These are phyloP conservation scores for Marsdenia floribunda DNA, from an alignment of 257 asterid genomes.

Conservation along the genomic window DNA sequence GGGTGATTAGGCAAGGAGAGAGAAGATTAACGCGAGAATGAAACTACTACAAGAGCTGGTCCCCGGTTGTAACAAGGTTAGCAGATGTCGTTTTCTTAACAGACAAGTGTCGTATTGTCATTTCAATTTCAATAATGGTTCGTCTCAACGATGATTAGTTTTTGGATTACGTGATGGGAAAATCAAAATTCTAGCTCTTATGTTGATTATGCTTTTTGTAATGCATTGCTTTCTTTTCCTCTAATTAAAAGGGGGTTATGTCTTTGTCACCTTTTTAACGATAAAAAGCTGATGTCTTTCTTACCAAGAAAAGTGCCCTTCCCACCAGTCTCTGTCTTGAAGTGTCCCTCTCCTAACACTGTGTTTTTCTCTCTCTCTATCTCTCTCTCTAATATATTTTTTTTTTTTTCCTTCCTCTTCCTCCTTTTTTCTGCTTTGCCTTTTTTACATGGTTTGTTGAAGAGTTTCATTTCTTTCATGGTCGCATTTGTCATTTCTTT, in stretches of 20 bases:
- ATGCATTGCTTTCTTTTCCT: slow-evolving; percentile 23
- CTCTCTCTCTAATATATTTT: not conserved
- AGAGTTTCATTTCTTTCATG: slow-evolving; percentile 25
- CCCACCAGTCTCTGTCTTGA: slow-evolving; percentile 30
- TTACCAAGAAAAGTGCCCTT: slow-evolving; percentile 50
- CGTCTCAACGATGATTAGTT: slow-evolving; percentile 21
- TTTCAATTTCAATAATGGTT: slow-evolving; percentile 11
- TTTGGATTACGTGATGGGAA: slow-evolving; percentile 20
- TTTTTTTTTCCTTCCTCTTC: slow-evolving; percentile 7
- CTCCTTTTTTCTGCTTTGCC: slow-evolving; percentile 30
- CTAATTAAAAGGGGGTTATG: slow-evolving; percentile 17
- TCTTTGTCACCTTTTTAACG: slow-evolving; percentile 51
- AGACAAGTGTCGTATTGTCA: slow-evolving; percentile 19
- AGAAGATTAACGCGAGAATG: slow-evolving; percentile 96
- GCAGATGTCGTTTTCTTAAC: slow-evolving; percentile 35
- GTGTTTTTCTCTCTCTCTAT: slow-evolving; percentile 12
- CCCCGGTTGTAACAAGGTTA: slow-evolving; percentile 98
- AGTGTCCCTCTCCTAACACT: slow-evolving; percentile 50
- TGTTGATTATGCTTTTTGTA: slow-evolving; percentile 19
- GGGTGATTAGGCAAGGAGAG: slow-evolving; percentile 81
- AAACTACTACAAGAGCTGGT: slow-evolving; percentile 92
- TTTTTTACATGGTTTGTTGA: slow-evolving; percentile 25
- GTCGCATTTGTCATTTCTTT: slow-evolving; percentile 29
- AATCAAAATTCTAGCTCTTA: slow-evolving; percentile 12
- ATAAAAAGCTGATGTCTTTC: slow-evolving; percentile 45